phyloP scores from a whole-genome alignment of 257 asterid species.

The Solanum medicagineum region DNA sequence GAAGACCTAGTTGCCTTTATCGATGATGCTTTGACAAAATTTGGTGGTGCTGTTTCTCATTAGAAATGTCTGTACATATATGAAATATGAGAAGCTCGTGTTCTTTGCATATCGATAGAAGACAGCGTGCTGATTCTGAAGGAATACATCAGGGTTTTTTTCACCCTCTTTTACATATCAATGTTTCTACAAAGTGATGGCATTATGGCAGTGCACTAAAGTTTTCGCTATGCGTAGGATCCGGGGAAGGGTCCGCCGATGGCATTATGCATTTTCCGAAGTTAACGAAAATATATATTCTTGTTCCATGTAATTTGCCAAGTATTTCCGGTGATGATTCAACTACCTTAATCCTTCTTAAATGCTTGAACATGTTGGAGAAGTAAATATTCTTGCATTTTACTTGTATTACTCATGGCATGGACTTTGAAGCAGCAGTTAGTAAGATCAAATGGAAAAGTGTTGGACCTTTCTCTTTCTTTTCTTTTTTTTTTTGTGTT shows the following conservation, averaged over 20 bases:
- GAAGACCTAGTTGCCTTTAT: constrained; percentile 43
- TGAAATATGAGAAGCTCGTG: neutral
- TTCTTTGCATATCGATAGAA: neutral
- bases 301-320: neutral
- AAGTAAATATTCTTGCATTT: neutral
- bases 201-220: too few species aligned
- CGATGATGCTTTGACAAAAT: constrained; percentile 24
- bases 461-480: neutral
- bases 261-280: neutral
- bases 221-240: too few species aligned
- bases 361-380: neutral
- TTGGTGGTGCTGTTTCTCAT: constrained; percentile 6
- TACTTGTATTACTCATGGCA: neutral
- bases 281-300: too few species aligned
- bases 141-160: neutral
- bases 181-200: neutral
- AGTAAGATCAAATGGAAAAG: neutral
- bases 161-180: neutral
- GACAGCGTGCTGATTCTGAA: neutral
- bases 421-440: neutral
- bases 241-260: too few species aligned
- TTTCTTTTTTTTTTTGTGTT: too few species aligned
- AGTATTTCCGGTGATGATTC: neutral
- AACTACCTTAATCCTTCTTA: neutral
- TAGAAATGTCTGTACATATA: neutral